Base-by-base conservation (phyloP, 2,329 filamentous ascomycete species). In the Hypoxylon sp. region DNA sequence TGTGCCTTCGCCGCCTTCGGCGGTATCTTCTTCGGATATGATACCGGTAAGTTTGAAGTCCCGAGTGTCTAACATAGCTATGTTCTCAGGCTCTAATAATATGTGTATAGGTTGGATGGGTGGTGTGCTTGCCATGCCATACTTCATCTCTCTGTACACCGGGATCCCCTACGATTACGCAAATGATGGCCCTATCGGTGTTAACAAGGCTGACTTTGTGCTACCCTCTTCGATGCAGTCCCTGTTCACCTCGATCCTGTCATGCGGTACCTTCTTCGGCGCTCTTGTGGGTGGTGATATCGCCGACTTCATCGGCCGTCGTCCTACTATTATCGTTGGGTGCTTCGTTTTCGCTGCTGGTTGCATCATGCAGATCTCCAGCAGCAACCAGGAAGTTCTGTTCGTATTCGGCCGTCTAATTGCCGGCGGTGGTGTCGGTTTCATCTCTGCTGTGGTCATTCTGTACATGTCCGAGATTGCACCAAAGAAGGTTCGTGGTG, bases 21-120 rank as follows among this genome's bases (percentile, higher is more conserved):
- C 75, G 90, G 88, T 79, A 91, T 93, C 81, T 91, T 93, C 83
- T 92, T 93, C 80, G 92, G 92, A 54, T 94, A 92, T 80, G 92
- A 93, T 75, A 92, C 91, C 46, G 92, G 91, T 73, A 71, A 74
- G 74, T 44, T 54, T 50, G 3, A 59, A 24, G 15, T n/a, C 11
- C 21, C 44, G 2, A 47, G 11, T 2, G 5, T 5, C 2, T 27
- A 35, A 4, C 44, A 11, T 19, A 3, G 47, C 11, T 5, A 27
- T 5, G 24, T 19, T 63, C 19, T 27, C 21, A 13, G 31, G 27
- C 27, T 24, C 63, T 71, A 53, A 67, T 46, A 7, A 42, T 19
- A 27, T 44, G 50, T 51, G 17, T 62, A 15, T 61, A 75, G 86
- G 86, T 61, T 88, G 87, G 77, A 88, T 88, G 77, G 82, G 81